Conservation (phyloP, 805 yeast species). For the Pachysolen tannophilus region DNA sequence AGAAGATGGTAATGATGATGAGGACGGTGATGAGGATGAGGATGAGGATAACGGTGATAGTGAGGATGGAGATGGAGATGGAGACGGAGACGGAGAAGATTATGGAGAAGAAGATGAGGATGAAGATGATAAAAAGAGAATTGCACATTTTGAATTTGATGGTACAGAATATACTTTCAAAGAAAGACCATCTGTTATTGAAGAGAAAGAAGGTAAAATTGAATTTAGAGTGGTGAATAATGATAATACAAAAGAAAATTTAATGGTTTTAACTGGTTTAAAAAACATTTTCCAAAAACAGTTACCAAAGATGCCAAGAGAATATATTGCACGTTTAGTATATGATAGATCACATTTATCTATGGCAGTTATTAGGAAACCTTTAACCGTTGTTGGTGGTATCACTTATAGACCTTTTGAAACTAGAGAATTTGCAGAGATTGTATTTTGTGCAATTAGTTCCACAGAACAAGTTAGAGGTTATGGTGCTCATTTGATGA, state of each 20-base stretch:
- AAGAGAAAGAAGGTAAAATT: slow-evolving; percentile 86
- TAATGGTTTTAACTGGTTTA: slow-evolving; percentile 89
- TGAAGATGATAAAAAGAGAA: slow-evolving; percentile 34
- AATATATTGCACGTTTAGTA: slow-evolving; percentile 88
- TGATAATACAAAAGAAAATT: slow-evolving; percentile 78
- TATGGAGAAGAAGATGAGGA: slow-evolving; percentile 26
- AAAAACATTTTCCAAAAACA: slow-evolving; percentile 96
- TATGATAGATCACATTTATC: slow-evolving; percentile 92
- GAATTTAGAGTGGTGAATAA: slow-evolving; percentile 96
- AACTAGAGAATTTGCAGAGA: slow-evolving; percentile 88
- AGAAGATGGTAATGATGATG: slow-evolving; percentile 15
- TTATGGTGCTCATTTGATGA: slow-evolving; percentile 98
- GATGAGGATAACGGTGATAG: slow-evolving; percentile 16
- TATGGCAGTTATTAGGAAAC: slow-evolving; percentile 92
- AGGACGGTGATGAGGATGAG: slow-evolving; percentile 19
- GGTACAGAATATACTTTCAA: slow-evolving; percentile 77
- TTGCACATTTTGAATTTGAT: slow-evolving; percentile 51
- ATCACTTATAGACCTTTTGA: slow-evolving; percentile 94
- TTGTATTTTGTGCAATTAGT: slow-evolving; percentile 96
- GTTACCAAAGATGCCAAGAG: slow-evolving; percentile 97
- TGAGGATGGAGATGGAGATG: slow-evolving; percentile 15
- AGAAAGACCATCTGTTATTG: slow-evolving; percentile 90
- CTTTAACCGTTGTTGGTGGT: slow-evolving; percentile 95
- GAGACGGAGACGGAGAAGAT: slow-evolving; percentile 16
- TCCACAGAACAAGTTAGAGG: slow-evolving; percentile 98